Evolutionary conservation across 2,329 filamentous ascomycete genomes (phyloP).

Genomic region (Trichoderma asperellum): DNA sequence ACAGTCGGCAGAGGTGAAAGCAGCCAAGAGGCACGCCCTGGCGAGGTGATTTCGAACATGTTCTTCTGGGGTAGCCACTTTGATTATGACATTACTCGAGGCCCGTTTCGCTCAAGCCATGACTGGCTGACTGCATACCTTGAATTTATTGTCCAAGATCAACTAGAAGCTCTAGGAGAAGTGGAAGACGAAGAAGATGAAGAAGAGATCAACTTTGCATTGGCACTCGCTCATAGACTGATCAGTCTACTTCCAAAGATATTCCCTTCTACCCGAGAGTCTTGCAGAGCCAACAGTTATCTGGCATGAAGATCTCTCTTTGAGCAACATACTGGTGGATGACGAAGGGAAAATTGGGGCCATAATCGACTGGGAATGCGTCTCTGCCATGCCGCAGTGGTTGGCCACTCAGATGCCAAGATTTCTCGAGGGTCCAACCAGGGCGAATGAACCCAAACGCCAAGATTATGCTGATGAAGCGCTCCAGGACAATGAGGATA

Average conservation of each 20-base stretch:
- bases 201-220: background rate
- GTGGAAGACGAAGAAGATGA: background rate
- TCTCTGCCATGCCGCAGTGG: slow-evolving; percentile 30
- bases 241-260: background rate
- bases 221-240: background rate
- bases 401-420: slow-evolving; percentile 33
- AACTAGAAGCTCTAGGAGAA: background rate
- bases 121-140: background rate
- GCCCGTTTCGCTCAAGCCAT: background rate
- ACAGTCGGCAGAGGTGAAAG: background rate
- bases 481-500: background rate
- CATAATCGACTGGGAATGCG: slow-evolving; percentile 50
- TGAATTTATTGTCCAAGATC: background rate
- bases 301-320: background rate
- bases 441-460: background rate
- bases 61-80: background rate
- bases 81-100: background rate
- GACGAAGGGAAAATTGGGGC: slow-evolving; percentile 41
- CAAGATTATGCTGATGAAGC: background rate
- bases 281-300: background rate
- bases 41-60: background rate
- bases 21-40: background rate
- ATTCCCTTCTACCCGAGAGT: background rate
- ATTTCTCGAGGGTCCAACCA: slow-evolving; percentile 36
- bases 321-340: slow-evolving; percentile 33